Percentiles rank a stretch among this genome's conserved stretches.
Conservation (phyloP, 1,284 basidiomycete genomes). For the Cystobasidium pallidum region DNA sequence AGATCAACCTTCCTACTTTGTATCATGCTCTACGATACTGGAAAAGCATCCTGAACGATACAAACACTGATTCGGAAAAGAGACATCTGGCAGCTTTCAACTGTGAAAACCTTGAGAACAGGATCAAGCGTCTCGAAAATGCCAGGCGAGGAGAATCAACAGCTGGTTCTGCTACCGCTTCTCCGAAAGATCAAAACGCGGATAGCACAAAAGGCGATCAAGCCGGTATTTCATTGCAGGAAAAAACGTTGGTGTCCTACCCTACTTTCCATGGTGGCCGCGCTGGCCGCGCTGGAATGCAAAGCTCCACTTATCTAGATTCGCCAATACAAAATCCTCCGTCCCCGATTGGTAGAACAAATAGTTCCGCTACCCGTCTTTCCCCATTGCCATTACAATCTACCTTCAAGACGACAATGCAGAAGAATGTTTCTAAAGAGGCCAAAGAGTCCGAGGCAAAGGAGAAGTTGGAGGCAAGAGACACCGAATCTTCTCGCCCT, state of each 20-base stretch:
- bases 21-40: conserved; percentile 10
- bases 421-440: background rate
- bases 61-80: background rate
- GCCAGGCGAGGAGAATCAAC: background rate
- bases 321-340: background rate
- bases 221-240: background rate
- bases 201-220: background rate
- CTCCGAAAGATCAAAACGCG: background rate
- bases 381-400: background rate
- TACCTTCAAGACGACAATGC: background rate
- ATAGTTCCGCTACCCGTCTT: background rate
- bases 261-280: background rate
- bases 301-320: background rate
- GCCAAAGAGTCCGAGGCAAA: background rate
- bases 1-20: conserved; percentile 4
- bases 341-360: background rate
- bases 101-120: conserved; percentile 8
- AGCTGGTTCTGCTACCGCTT: background rate
- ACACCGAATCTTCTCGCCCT: background rate
- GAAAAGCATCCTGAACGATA: background rate
- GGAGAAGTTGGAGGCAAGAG: background rate
- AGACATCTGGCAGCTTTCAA: conserved; percentile 3
- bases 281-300: background rate
- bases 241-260: background rate
- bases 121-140: background rate